Evolutionary conservation across 768 basidiomycete genomes (phyloP), one percentile per base, ranked within the genome.

Genomic region (Phallus indusiatus): DNA sequence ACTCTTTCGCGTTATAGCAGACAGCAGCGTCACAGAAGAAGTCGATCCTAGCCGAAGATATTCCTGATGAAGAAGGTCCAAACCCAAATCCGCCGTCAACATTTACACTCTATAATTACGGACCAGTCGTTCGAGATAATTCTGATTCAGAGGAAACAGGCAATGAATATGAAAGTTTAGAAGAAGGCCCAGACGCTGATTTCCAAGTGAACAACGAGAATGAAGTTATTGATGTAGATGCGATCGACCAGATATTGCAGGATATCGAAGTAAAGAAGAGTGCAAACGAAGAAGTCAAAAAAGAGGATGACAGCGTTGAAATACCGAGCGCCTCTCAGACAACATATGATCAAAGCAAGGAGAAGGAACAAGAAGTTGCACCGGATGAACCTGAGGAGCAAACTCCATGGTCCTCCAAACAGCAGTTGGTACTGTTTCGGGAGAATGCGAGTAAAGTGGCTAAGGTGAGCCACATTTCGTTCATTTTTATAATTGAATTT

Each of bases 351-450:
- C 33, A 46, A 24, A 42, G 51, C 28, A 28, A 28, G 7, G 28
- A 28, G 28, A 53, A 59, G 51, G 50, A 60, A 50, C 48, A 63
- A 52, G 62, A 64, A 36, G 28, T 28, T 7, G 28, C 2, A 7
- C n/a, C n/a, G n/a, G n/a, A n/a, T n/a, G n/a, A n/a, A n/a, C n/a
- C n/a, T n/a, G 62, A 59, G n/a, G 55, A 49, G 4, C 33, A 50
- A n/a, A 20, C 60, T 21, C 12, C 54, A 12, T 70, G 67, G 69
- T 55, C 46, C 17, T 67, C 66, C 14, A 62, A 63, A 12, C 53
- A 62, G 10, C 68, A 69, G 54, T 67, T 71, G n/a, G 63, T 65
- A 11, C 60, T 64, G 16, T 70, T 71, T 56, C 65, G 68, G 2
- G 59, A 66, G 46, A 64, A 51, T 24, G 65, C 68, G 11, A 61